These are phyloP conservation scores for Helotiales sp. DNA, from an alignment of 2,329 filamentous ascomycete species.

Conservation along the genomic window DNA sequence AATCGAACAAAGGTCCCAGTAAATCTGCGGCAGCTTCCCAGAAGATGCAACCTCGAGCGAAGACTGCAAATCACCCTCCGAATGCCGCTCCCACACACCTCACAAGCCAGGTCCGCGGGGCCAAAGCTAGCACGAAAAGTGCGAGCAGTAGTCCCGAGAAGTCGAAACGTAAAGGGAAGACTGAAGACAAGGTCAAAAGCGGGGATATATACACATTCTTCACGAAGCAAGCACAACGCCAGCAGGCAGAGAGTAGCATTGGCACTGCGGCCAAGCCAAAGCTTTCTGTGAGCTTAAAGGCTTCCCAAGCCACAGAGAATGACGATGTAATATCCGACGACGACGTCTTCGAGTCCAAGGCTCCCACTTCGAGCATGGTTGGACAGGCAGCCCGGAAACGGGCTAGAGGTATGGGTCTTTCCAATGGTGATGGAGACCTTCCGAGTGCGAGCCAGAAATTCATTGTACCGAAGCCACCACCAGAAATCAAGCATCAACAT, in stretches of 20 bases:
- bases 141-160: conserved; percentile 54
- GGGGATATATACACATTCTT: conserved; percentile 65
- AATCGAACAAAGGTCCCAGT: conserved; percentile 18
- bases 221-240: conserved; percentile 62
- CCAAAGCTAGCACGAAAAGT: conserved; percentile 39
- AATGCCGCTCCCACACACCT: conserved; percentile 40
- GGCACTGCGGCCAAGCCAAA: conserved; percentile 27
- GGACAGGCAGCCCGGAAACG: conserved; percentile 61
- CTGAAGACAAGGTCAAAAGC: conserved; percentile 57
- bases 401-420: conserved; percentile 47
- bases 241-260: conserved; percentile 33
- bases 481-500: conserved; percentile 46
- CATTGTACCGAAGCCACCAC: conserved; percentile 42
- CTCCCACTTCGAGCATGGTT: conserved; percentile 58
- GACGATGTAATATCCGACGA: conserved; percentile 60
- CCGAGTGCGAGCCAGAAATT: conserved; percentile 56
- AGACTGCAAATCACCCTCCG: conserved; percentile 37
- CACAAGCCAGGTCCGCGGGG: conserved; percentile 38
- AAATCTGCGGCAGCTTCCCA: conserved; percentile 39
- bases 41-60: conserved; percentile 36
- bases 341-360: conserved; percentile 56
- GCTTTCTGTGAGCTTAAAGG: conserved; percentile 49
- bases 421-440: conserved; percentile 34
- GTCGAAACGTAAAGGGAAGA: conserved; percentile 46
- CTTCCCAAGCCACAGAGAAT: conserved; percentile 46